A percentile compares a stretch with the other conserved stretches of the same genome.
These are phyloP conservation scores for Urtica urens DNA, from an alignment of 306 rosid genomes.

Conservation along the genomic window DNA sequence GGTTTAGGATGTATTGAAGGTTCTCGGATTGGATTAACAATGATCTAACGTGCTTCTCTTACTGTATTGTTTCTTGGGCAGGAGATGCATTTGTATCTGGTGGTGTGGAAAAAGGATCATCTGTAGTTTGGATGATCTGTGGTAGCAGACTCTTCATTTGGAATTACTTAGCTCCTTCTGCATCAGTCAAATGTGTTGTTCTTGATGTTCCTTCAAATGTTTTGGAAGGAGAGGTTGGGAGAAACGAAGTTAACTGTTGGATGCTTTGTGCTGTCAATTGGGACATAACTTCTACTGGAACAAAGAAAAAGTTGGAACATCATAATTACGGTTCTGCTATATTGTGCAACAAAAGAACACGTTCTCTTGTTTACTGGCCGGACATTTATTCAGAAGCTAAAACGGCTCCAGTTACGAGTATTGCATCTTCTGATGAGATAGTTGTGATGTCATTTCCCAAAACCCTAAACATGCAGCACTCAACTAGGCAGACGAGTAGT, in stretches of 20 bases:
- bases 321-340: constrained; percentile 46
- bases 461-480: constrained; percentile 29
- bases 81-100: constrained; percentile 48
- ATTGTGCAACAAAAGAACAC: constrained; percentile 46
- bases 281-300: constrained; percentile 30
- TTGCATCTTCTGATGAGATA: constrained; percentile 49
- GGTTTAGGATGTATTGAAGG: too few species aligned
- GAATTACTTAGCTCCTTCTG: constrained; percentile 59
- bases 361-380: constrained; percentile 70
- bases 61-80: constrained; percentile 20
- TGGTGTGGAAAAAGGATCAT: constrained; percentile 67
- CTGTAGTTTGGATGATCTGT: constrained; percentile 75
- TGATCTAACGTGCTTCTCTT: too few species aligned
- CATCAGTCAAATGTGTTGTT: constrained; percentile 46
- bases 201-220: constrained; percentile 51
- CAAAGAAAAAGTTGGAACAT: constrained; percentile 36
- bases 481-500: constrained; percentile 24
- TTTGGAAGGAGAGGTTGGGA: constrained; percentile 25
- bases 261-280: constrained; percentile 58
- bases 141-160: constrained; percentile 61
- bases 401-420: constrained; percentile 34
- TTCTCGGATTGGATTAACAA: too few species aligned
- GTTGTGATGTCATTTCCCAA: constrained; percentile 22
- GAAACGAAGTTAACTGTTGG: constrained; percentile 46
- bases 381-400: constrained; percentile 44